Conservation (phyloP, 169 alveolate genomes). For the Plasmodium relictum region DNA sequence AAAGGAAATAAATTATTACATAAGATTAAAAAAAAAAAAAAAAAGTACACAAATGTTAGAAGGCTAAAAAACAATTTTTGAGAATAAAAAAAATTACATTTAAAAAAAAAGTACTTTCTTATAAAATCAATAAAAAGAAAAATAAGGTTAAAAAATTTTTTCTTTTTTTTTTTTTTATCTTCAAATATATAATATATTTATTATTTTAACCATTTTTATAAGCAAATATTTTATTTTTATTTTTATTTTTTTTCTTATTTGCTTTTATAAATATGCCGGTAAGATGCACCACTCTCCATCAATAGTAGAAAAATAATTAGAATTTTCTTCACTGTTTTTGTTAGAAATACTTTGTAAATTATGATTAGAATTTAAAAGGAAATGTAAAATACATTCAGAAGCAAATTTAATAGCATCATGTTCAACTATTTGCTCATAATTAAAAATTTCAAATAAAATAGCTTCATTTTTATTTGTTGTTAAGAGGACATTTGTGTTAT, state of each 20-base stretch:
- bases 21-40: no score
- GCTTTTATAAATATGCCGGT: slow-evolving; percentile 36
- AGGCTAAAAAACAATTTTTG: no score
- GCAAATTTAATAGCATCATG: slow-evolving; percentile 54
- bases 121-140: no score
- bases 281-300: slow-evolving; percentile 65
- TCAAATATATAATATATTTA: no score
- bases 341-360: slow-evolving; percentile 21
- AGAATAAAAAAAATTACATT: no score
- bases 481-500: slow-evolving; percentile 25
- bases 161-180: no score
- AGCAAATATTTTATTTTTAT: no score
- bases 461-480: slow-evolving; percentile 57
- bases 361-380: slow-evolving; percentile 20
- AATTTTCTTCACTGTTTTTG: neutral
- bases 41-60: no score
- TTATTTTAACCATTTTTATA: no score
- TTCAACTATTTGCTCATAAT: slow-evolving; percentile 59
- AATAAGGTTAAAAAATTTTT: no score
- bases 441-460: slow-evolving; percentile 61
- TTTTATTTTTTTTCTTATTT: neutral
- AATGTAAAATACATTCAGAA: slow-evolving; percentile 50
- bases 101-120: no score
- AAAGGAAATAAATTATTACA: no score
- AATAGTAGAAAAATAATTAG: slow-evolving; percentile 13